These are phyloP conservation scores for Russula emetica DNA, from an alignment of 768 basidiomycete genomes.

Conservation along the genomic window DNA sequence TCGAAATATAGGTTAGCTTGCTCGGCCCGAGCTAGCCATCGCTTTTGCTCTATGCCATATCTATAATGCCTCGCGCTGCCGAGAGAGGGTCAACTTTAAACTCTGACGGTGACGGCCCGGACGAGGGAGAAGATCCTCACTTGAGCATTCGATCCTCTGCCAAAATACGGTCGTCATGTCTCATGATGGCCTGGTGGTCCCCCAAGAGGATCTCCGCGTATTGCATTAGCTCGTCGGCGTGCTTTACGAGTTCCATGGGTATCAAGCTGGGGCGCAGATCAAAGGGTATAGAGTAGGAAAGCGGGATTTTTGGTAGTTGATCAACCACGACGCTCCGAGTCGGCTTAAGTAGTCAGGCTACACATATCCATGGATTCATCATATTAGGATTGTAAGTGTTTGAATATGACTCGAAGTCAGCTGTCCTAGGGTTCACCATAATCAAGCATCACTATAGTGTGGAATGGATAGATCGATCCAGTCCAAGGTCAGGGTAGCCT, in stretches of 20 bases:
- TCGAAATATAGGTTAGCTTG: constrained; percentile 11
- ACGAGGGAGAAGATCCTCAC: not conserved
- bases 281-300: not conserved
- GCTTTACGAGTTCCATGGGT: not conserved
- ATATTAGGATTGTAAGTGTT: too few species aligned
- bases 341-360: too few species aligned
- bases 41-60: not conserved
- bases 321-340: too few species aligned
- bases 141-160: not conserved
- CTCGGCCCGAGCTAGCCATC: not conserved
- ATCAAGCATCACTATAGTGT: too few species aligned
- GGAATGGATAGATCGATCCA: too few species aligned
- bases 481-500: too few species aligned
- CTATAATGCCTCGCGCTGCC: constrained; percentile 8
- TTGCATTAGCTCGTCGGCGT: not conserved
- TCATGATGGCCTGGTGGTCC: not conserved
- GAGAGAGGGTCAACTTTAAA: not conserved
- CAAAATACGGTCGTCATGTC: not conserved
- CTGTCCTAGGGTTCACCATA: too few species aligned
- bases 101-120: not conserved
- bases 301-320: not conserved
- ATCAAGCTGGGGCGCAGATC: not conserved
- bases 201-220: not conserved
- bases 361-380: too few species aligned
- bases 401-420: too few species aligned